Evolutionary conservation across 1,139 yeast species (phyloP), one percentile per base, ranked within the genome.

Genomic region (Debaryomycetaceae sp.): DNA sequence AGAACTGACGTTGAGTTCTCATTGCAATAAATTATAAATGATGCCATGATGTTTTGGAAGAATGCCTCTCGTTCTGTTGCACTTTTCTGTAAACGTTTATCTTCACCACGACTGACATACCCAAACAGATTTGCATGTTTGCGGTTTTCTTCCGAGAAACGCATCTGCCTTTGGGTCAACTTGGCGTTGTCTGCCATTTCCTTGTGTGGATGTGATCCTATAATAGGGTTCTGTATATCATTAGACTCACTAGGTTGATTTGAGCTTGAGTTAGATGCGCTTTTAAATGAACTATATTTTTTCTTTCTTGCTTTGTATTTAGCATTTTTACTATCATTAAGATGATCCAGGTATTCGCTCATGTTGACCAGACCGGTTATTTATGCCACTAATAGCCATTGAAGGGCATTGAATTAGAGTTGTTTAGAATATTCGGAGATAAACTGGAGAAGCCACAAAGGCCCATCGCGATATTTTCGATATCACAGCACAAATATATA

Each of bases 41-140:
- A 50, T 11, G 43, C 44, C 17, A 73, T 52, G 6, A 78, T 70
- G 26, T 54, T 46, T 3, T 53, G 53, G 49, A 73, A 79, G 43
- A 61, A 73, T 26, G 49, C 56, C 14, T 52, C 55, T 43, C 83
- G 57, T 11, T 69, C 77, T 5, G 46, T 41, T 11, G 56, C 56
- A 48, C 74, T 75, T n/a, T 62, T 49, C 45, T 75, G 80, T 19
- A 81, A 59, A 33, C 76, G 54, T 37, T 56, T 55, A 45, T 78
- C 84, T 41, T 79, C 84, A 1, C 86, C 86, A 39, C 86, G 61
- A 47, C 86, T 79, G 1, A 78, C 59, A 34, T 72, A 63, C 0
- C 87, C 87, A 48, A 72, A 78, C 3, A 58, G 43, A n/a, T 24
- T 14, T 14, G 26, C 31, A 11, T 37, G 35, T 13, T 34, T 30